phyloP scores from a whole-genome alignment of 148 eudicot species.

The Pouteria glomerata region DNA sequence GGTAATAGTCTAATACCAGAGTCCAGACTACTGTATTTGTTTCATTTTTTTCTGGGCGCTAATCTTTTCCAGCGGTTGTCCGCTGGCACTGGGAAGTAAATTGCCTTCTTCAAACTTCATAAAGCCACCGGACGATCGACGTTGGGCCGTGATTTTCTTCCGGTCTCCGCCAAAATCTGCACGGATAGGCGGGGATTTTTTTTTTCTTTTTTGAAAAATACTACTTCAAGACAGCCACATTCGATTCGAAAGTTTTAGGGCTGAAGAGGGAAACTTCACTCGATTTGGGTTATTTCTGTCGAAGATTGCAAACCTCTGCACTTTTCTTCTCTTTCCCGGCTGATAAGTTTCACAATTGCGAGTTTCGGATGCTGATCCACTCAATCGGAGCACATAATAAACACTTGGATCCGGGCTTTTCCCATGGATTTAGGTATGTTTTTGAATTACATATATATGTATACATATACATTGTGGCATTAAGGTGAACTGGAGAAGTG shows the following conservation, averaged over 20 bases:
- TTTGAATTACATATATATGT: too few relatives aligned
- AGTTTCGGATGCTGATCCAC: background rate
- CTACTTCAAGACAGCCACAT: too few relatives aligned
- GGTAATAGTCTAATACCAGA: too few relatives aligned
- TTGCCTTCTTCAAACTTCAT: too few relatives aligned
- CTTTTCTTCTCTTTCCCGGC: background rate
- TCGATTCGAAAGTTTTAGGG: background rate
- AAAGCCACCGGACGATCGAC: background rate
- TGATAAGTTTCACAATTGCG: background rate
- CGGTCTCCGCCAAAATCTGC: background rate
- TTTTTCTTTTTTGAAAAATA: too few relatives aligned
- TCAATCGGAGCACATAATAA: background rate
- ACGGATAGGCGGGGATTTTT: background rate
- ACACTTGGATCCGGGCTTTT: background rate
- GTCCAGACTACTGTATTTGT: too few relatives aligned
- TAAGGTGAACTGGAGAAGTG: too few relatives aligned
- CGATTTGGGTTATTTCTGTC: background rate
- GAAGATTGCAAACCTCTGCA: background rate
- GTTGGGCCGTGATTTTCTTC: background rate
- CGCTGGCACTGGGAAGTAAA: too few relatives aligned
- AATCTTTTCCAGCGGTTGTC: too few relatives aligned
- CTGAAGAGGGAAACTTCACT: background rate
- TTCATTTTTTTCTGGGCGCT: too few relatives aligned
- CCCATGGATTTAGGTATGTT: background rate
- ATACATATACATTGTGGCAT: too few relatives aligned